phyloP scores from a whole-genome alignment of 805 yeast genomes.

The Metschnikowia lochheadii region DNA sequence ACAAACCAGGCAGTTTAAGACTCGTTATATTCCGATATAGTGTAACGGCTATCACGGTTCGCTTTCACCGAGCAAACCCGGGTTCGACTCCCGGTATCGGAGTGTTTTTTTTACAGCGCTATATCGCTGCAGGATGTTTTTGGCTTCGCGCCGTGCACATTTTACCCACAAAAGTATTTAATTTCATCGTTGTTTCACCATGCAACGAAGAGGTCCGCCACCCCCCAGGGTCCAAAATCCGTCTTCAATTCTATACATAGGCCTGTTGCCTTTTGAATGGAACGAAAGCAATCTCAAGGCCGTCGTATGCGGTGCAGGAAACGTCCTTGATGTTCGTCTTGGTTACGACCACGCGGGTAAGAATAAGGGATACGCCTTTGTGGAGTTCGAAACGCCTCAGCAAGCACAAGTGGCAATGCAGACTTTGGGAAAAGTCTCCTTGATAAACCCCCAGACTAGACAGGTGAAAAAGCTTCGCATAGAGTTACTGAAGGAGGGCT shows the following conservation, averaged over 20 bases:
- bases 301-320: constrained; percentile 69
- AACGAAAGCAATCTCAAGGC: constrained; percentile 55
- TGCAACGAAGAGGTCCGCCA: constrained; percentile 10
- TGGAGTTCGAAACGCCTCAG: constrained; percentile 50
- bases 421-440: constrained; percentile 40
- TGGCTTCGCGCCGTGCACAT: constrained; percentile 1
- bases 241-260: constrained; percentile 52
- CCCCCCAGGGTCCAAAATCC: constrained; percentile 4
- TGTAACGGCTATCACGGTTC: constrained; percentile 82
- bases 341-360: constrained; percentile 56
- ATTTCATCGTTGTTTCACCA: background rate
- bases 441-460: constrained; percentile 21
- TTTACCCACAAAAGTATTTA: background rate
- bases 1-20: background rate
- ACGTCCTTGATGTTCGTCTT: constrained; percentile 62
- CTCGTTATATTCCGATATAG: constrained; percentile 54
- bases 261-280: constrained; percentile 72
- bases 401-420: constrained; percentile 51
- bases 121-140: background rate
- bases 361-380: constrained; percentile 64
- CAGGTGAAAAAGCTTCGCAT: constrained; percentile 45
- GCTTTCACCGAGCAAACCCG: constrained; percentile 83
- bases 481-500: constrained; percentile 60
- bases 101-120: constrained; percentile 27
- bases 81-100: constrained; percentile 89